Conservation (phyloP, 495 filamentous ascomycete species). For the Barbatosphaeria neglecta region DNA sequence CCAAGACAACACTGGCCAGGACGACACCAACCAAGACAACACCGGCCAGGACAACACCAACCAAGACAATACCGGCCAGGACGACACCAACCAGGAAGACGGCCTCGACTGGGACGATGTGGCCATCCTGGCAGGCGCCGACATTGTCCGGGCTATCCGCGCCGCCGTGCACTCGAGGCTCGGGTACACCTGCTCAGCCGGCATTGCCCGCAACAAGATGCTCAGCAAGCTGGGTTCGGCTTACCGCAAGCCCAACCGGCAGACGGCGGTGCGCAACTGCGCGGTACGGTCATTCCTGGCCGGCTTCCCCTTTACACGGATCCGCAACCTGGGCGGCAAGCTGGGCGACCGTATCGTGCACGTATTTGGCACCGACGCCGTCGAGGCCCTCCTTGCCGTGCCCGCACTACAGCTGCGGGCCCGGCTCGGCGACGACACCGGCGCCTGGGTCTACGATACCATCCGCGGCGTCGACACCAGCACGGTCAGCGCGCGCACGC, state of each 20-base stretch:
- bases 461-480: constrained; percentile 77
- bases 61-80: too few relatives aligned
- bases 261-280: constrained; percentile 79
- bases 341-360: constrained; percentile 74
- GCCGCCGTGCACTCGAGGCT: constrained; percentile 51
- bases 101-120: constrained; percentile 96
- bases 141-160: constrained; percentile 74
- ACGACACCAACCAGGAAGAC: constrained; percentile 61
- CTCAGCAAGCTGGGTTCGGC: constrained; percentile 85
- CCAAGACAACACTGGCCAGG: too few relatives aligned
- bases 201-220: constrained; percentile 23
- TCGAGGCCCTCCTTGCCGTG: constrained; percentile 63
- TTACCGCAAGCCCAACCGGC: constrained; percentile 84
- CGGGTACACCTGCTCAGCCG: background rate
- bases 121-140: constrained; percentile 70
- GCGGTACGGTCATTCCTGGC: constrained; percentile 71
- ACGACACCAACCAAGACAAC: too few relatives aligned
- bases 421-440: constrained; percentile 75
- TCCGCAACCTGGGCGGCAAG: constrained; percentile 93
- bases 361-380: constrained; percentile 65
- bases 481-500: constrained; percentile 82
- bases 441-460: constrained; percentile 75
- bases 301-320: constrained; percentile 89
- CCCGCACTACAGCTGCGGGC: constrained; percentile 67
- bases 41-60: too few relatives aligned